A percentile compares a stretch with the other conserved stretches of the same genome.
phyloP scores from a whole-genome alignment of 2,329 filamentous ascomycete species.

The Hypoxylon sp. region DNA sequence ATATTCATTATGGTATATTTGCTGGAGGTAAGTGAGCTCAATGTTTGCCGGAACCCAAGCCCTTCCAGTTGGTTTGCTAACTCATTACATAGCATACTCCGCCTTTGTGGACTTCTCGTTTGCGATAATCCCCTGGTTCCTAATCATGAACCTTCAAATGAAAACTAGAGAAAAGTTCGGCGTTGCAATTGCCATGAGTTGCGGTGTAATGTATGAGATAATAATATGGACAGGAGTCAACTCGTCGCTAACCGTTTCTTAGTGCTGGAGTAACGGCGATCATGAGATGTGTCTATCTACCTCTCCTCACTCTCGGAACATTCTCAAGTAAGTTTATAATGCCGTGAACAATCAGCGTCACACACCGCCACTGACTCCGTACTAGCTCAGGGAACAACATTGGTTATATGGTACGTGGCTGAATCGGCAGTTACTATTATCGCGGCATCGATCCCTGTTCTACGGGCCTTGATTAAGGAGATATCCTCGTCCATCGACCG shows the following conservation, averaged over 20 bases:
- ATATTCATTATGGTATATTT: conserved; percentile 45
- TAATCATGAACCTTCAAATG: conserved; percentile 53
- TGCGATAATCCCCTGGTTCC: conserved; percentile 52
- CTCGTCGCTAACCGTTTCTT: conserved; percentile 13
- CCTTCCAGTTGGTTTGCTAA: conserved; percentile 11
- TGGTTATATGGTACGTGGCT: conserved; percentile 52
- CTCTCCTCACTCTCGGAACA: conserved; percentile 33
- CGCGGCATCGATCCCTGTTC: conserved; percentile 54
- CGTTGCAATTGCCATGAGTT: conserved; percentile 53
- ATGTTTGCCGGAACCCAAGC: not conserved
- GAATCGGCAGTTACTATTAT: conserved; percentile 51
- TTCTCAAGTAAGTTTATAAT: conserved; percentile 47
- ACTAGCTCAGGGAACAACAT: conserved; percentile 35
- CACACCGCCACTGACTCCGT: conserved; percentile 6
- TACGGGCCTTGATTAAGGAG: conserved; percentile 52
- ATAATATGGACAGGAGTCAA: not conserved
- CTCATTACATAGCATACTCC: conserved; percentile 44
- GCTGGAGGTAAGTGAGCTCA: conserved; percentile 33
- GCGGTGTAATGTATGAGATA: conserved; percentile 51
- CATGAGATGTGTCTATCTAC: conserved; percentile 45
- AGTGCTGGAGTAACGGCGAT: conserved; percentile 49
- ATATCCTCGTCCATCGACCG: conserved; percentile 42
- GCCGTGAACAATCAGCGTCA: not conserved
- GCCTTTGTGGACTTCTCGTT: conserved; percentile 51
- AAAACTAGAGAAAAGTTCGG: conserved; percentile 51